Conservation (phyloP, 495 filamentous ascomycete genomes). For the Talaromyces liani region DNA sequence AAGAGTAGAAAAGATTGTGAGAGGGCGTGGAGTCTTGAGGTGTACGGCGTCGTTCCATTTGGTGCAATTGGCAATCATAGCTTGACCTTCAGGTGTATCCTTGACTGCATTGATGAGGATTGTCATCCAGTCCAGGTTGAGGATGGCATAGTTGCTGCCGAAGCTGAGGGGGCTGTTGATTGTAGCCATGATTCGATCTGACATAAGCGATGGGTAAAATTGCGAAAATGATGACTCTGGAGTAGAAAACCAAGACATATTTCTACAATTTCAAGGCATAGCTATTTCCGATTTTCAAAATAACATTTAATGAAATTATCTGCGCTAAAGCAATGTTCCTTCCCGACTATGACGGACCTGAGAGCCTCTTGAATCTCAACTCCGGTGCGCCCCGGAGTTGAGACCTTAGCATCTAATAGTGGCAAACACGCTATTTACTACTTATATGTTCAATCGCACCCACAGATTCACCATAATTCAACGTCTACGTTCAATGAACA, state of each 20-base stretch:
- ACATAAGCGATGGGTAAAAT: background rate
- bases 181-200: background rate
- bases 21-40: slow-evolving; percentile 20
- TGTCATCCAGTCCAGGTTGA: slow-evolving; percentile 41
- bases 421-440: background rate
- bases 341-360: slow-evolving; percentile 4
- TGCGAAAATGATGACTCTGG: background rate
- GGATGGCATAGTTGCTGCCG: slow-evolving; percentile 29
- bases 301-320: background rate
- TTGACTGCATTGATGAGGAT: slow-evolving; percentile 24
- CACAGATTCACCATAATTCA: background rate
- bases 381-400: background rate
- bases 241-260: background rate
- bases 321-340: background rate
- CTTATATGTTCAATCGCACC: background rate
- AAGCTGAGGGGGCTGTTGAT: slow-evolving; percentile 16
- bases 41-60: slow-evolving; percentile 35
- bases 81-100: slow-evolving; percentile 21
- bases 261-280: background rate
- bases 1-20: slow-evolving; percentile 34
- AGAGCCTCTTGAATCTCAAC: slow-evolving; percentile 5
- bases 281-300: background rate
- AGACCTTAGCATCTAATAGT: background rate
- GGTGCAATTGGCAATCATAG: slow-evolving; percentile 13
- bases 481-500: background rate